Evolutionary conservation across 352 stramenopile species (phyloP).

Genomic region (Phytophthora europaea): DNA sequence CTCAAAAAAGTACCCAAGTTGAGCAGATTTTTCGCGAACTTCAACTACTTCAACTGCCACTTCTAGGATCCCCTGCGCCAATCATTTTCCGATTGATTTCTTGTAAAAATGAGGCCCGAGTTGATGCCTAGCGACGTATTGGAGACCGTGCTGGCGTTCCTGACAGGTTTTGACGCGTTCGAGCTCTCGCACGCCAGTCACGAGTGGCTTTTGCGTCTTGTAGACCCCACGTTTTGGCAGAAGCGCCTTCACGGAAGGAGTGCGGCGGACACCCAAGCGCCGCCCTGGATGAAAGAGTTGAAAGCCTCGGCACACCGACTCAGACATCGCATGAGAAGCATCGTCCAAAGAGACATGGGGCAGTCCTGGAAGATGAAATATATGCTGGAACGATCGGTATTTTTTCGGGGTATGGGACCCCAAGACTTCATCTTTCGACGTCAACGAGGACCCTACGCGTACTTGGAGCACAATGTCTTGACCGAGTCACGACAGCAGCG

Average conservation of each 20-base stretch:
- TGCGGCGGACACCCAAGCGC: slow-evolving; percentile 3
- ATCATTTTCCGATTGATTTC: slow-evolving; percentile 9
- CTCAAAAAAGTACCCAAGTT: not conserved
- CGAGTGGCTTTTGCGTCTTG: slow-evolving; percentile 9
- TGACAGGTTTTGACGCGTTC: slow-evolving; percentile 28
- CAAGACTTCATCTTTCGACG: slow-evolving; percentile 12
- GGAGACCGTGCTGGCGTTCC: slow-evolving; percentile 7
- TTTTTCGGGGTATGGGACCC: slow-evolving; percentile 16
- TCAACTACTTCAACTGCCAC: not conserved
- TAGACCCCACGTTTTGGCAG: slow-evolving; percentile 14
- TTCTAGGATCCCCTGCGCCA: not conserved
- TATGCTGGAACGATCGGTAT: slow-evolving; percentile 16
- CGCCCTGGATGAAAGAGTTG: slow-evolving; percentile 25
- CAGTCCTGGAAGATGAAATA: slow-evolving; percentile 26
- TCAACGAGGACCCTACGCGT: slow-evolving; percentile 21
- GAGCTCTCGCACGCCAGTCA: slow-evolving; percentile 23
- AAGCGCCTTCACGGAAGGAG: slow-evolving; percentile 6
- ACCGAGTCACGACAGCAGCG: slow-evolving; percentile 23
- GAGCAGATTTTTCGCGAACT: not conserved
- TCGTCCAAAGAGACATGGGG: slow-evolving; percentile 16
- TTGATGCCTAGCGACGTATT: slow-evolving; percentile 18
- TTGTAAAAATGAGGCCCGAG: slow-evolving; percentile 22
- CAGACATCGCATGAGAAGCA: slow-evolving; percentile 6
- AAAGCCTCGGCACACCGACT: slow-evolving; percentile 3
- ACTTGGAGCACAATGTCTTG: slow-evolving; percentile 23